phyloP scores from a whole-genome alignment of 441 rosid genomes.

The Gossypium gossypioides region DNA sequence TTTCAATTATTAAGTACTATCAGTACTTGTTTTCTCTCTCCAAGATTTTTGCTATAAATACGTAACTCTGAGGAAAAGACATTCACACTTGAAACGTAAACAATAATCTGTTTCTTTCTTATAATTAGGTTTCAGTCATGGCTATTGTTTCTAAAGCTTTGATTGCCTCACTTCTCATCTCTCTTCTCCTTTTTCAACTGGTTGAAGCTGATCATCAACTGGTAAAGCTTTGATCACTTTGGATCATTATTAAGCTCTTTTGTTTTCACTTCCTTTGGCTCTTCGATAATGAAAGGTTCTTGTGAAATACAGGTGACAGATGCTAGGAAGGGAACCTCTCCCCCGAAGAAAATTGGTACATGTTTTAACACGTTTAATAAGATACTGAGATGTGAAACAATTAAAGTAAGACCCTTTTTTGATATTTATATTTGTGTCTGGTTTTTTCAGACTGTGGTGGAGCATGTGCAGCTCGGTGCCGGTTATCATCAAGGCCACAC shows the following conservation, averaged over 20 bases:
- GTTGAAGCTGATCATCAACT: constrained; percentile 34
- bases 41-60: constrained; percentile 22
- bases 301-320: constrained; percentile 9
- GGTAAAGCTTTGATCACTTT: constrained; percentile 17
- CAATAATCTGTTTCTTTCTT: neutral
- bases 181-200: constrained; percentile 36
- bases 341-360: constrained; percentile 21
- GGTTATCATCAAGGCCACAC: constrained; percentile 34
- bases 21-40: neutral
- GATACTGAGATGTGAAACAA: neutral
- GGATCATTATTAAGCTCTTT: neutral
- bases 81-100: neutral
- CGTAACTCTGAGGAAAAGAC: neutral
- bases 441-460: constrained; percentile 33
- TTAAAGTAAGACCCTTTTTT: neutral
- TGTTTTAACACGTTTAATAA: neutral
- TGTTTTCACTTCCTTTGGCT: neutral
- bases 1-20: neutral
- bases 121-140: constrained; percentile 23
- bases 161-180: constrained; percentile 43
- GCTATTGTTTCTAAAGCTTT: constrained; percentile 33
- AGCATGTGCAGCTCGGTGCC: constrained; percentile 47
- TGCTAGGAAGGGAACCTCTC: neutral
- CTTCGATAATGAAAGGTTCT: neutral
- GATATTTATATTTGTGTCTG: neutral